Base-by-base conservation (phyloP, 805 yeast species). In the Metschnikowia vanudenii region DNA sequence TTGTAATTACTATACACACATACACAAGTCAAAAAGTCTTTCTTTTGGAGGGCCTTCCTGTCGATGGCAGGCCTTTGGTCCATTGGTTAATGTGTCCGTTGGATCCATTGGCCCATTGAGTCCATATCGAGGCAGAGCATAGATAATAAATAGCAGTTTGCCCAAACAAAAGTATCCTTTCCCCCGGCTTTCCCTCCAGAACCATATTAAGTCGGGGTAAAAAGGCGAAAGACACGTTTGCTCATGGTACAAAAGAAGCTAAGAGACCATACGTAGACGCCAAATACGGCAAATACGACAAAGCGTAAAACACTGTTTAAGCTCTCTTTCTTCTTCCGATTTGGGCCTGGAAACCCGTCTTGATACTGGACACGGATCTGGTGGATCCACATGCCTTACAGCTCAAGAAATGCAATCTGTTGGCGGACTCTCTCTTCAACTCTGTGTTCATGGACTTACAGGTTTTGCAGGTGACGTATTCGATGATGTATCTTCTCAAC, bases 281-380 rank as follows among this genome's bases (percentile, higher is more conserved):
- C n/a, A n/a, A n/a, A n/a, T n/a, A n/a, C n/a, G n/a, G n/a, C n/a
- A n/a, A n/a, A n/a, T n/a, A n/a, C n/a, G n/a, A n/a, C n/a, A n/a
- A n/a, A n/a, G n/a, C n/a, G n/a, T n/a, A n/a, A n/a, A n/a, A n/a
- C n/a, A n/a, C n/a, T n/a, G n/a, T n/a, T 47, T 56, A 65, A 47
- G 56, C 74, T 71, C 76, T 85, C 82, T 82, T 87, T 84, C 92
- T 87, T 71, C 86, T 85, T 59, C 96, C 96, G 62, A 88, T 84
- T 65, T 88, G 92, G 59, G 99, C 99, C 78, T 91, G 97, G 96
- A 88, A 94, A 85, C 99, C 99, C 41, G 97, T 88, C 82, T 95
- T 94, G 72, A 94, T 94, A 39, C 97, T 89, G 58, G 94, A 82
- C 47, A 94, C 99, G 41, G 97, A 90, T 75, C 97, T 85, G 40